These are phyloP conservation scores for Pichia sp. DNA, from an alignment of 1,139 yeast genomes.

Conservation along the genomic window DNA sequence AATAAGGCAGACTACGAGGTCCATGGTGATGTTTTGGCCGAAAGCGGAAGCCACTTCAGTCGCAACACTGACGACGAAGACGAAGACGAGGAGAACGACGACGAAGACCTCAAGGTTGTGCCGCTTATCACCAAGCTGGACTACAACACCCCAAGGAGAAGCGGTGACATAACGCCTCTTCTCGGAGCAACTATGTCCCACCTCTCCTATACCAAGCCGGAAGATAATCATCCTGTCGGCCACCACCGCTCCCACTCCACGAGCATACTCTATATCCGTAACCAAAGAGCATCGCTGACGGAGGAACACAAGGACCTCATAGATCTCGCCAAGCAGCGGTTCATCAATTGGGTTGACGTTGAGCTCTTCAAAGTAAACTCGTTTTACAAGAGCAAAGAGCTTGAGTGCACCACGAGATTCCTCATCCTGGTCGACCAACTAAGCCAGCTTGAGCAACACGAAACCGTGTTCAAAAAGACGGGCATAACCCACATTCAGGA, in stretches of 20 bases:
- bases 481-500: too few species aligned
- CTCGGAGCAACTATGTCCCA: background rate
- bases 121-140: constrained; percentile 9
- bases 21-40: background rate
- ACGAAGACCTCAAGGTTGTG: constrained; percentile 13
- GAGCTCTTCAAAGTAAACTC: constrained; percentile 55
- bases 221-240: background rate
- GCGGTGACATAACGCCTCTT: constrained; percentile 4
- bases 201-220: background rate
- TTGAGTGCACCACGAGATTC: constrained; percentile 55
- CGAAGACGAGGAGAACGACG: constrained; percentile 9
- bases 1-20: background rate
- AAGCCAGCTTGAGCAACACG: constrained; percentile 55
- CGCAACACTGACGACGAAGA: background rate
- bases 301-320: constrained; percentile 20
- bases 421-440: constrained; percentile 63
- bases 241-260: constrained; percentile 14
- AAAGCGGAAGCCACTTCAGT: background rate
- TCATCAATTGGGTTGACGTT: constrained; percentile 55
- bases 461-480: constrained; percentile 14
- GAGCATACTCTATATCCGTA: constrained; percentile 11
- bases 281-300: background rate
- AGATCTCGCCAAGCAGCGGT: constrained; percentile 40
- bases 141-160: background rate
- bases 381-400: constrained; percentile 58